Evolutionary conservation across 768 basidiomycete genomes (phyloP), one percentile per base, ranked within the genome.

Genomic region (Lentinula guzmanii): DNA sequence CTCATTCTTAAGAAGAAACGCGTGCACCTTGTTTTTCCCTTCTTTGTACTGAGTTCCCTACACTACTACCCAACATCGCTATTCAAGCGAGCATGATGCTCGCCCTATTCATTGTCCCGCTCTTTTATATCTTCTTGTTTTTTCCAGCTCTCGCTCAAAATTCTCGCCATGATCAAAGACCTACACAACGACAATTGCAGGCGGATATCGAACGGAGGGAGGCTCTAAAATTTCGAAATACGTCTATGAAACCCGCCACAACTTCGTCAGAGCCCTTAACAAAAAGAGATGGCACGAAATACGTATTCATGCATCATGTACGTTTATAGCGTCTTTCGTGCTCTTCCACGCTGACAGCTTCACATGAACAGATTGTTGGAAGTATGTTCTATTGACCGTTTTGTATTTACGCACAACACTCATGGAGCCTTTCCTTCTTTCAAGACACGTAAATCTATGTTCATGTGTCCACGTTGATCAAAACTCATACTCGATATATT

Each of bases 251-350:
- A 21, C 33, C 28, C 16, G 15, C 28, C 21, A 15, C 35, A n/a
- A 4, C 18, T 18, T 18, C 33, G 6, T 11, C 41, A 31, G 57
- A 15, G 24, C 45, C 34, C 8, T 21, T 51, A 5, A 24, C 31
- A 28, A 51, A 50, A 51, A 48, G 48, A 18, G 58, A 50, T 24
- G 34, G n/a, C 6, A 33, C 45, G 4, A 81, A 79, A 73, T 80
- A 80, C 65, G 77, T 82, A 16, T 79, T 82, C 61, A 80, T 82
- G 78, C 80, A 83, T 60, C 76, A 79, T 70, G 81, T 80, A 67
- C 52, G 79, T 70, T 28, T 28, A 28, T 31, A 34, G 15, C 2
- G 15, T 48, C 39, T 13, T 52, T 18, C 33, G 41, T 18, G 35
- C n/a, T n/a, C 37, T 21, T 16, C 9, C 11, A 48, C 45, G 6